A percentile compares a stretch with the other conserved stretches of the same genome.
Conservation (phyloP, 805 yeast species). For the Zygosaccharomyces gambellarensis region DNA sequence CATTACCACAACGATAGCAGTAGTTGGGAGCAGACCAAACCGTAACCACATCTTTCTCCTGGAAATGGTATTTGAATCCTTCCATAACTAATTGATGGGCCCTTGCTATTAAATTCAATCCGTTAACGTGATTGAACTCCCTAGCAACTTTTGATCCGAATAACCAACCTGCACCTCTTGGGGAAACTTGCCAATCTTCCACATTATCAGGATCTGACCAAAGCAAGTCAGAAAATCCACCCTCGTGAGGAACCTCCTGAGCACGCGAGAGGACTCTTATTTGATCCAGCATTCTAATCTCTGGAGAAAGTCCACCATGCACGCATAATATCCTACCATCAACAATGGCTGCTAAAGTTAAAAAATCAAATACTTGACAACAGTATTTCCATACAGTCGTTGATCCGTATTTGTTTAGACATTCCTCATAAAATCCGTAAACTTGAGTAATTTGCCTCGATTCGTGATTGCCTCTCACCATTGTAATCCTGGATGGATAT, state of each 20-base stretch:
- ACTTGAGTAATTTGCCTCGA: conserved; percentile 97
- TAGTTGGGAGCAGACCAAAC: conserved; percentile 98
- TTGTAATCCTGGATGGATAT: conserved; percentile 76
- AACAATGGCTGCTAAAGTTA: conserved; percentile 90
- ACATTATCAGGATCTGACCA: conserved; percentile 99
- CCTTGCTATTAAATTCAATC: conserved; percentile 80
- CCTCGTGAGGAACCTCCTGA: conserved; percentile 98
- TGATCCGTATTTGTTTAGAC: conserved; percentile 86
- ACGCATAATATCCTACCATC: conserved; percentile 94
- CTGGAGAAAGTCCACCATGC: conserved; percentile 97
- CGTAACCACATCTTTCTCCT: conserved; percentile 93
- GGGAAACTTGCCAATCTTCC: conserved; percentile 96
- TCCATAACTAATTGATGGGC: conserved; percentile 99
- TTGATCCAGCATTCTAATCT: conserved; percentile 94
- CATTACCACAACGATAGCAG: conserved; percentile 96
- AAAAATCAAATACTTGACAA: conserved; percentile 91
- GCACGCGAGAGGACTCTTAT: conserved; percentile 91
- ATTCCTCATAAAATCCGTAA: conserved; percentile 95
- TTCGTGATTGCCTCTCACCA: conserved; percentile 97
- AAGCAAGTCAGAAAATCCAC: conserved; percentile 94
- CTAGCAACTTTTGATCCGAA: conserved; percentile 92
- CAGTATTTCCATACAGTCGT: conserved; percentile 96
- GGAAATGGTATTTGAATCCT: conserved; percentile 94
- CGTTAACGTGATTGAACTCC: conserved; percentile 94
- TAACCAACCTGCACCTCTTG: conserved; percentile 98